Conservation (phyloP, 2,329 filamentous ascomycete genomes). For the Penicillium corylophilum region DNA sequence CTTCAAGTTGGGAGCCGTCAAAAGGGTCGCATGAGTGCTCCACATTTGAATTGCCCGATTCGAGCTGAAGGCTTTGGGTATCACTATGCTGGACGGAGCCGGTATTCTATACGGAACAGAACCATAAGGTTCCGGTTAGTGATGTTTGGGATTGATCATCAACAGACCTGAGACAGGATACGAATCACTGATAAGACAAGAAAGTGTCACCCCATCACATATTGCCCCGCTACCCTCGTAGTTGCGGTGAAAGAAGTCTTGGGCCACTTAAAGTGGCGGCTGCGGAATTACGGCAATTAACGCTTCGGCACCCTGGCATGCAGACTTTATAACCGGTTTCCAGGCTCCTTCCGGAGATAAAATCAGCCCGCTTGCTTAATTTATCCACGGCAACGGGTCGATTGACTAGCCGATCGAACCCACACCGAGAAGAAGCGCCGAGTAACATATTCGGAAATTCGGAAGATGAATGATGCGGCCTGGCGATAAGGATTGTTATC, state of each 20-base stretch:
- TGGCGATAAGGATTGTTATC: neutral
- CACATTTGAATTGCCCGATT: too few relatives aligned
- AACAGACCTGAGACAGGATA: neutral
- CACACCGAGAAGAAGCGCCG: neutral
- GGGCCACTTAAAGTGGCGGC: neutral
- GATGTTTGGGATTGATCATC: neutral
- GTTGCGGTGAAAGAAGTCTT: neutral
- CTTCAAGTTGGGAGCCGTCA: too few relatives aligned
- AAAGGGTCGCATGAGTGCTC: too few relatives aligned
- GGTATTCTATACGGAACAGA: too few relatives aligned
- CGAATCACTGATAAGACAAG: neutral
- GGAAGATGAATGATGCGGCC: neutral
- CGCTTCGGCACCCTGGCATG: neutral
- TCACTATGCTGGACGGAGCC: too few relatives aligned
- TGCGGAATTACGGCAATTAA: neutral
- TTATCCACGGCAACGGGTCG: neutral
- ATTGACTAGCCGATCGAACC: neutral
- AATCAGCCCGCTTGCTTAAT: neutral
- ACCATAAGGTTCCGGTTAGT: too few relatives aligned
- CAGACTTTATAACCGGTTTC: neutral
- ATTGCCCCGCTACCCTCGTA: neutral
- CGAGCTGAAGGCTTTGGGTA: too few relatives aligned
- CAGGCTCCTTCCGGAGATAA: neutral
- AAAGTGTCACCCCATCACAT: neutral
- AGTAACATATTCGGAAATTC: neutral